Evolutionary conservation across 768 basidiomycete species (phyloP).

Genomic region (Paxillus involutus): DNA sequence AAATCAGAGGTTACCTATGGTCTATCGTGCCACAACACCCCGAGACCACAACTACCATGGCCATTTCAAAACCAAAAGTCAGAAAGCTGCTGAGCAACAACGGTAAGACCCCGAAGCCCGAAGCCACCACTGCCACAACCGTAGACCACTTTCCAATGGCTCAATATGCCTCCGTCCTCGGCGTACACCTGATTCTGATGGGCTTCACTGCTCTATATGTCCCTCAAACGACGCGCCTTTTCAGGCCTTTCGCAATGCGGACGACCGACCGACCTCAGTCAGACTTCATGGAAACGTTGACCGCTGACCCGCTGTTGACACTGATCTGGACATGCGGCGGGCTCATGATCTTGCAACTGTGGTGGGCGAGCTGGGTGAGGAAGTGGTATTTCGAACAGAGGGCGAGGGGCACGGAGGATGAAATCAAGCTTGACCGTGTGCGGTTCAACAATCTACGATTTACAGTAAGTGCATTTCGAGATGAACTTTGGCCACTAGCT

Average conservation of each 20-base stretch:
- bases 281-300: conserved; percentile 66
- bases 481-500: neutral
- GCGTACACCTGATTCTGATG: conserved; percentile 66
- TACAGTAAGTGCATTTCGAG: conserved; percentile 32
- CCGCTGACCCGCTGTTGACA: conserved; percentile 56
- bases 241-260: conserved; percentile 33
- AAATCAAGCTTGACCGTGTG: conserved; percentile 43
- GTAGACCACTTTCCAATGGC: conserved; percentile 47
- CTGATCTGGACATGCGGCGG: conserved; percentile 59
- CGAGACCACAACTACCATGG: neutral
- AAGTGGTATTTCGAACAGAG: conserved; percentile 52
- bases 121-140: neutral
- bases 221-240: conserved; percentile 57
- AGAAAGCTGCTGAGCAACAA: neutral
- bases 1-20: too few species aligned
- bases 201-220: conserved; percentile 66
- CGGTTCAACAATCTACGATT: conserved; percentile 38
- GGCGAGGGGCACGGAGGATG: conserved; percentile 40
- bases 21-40: neutral
- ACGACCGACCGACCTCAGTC: conserved; percentile 65
- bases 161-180: conserved; percentile 64
- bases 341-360: conserved; percentile 52
- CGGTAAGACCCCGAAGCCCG: neutral
- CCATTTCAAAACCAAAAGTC: neutral
- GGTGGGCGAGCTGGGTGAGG: conserved; percentile 74